phyloP scores from a whole-genome alignment of 2,329 filamentous ascomycete species.

The Teratosphaeriaceae sp. region DNA sequence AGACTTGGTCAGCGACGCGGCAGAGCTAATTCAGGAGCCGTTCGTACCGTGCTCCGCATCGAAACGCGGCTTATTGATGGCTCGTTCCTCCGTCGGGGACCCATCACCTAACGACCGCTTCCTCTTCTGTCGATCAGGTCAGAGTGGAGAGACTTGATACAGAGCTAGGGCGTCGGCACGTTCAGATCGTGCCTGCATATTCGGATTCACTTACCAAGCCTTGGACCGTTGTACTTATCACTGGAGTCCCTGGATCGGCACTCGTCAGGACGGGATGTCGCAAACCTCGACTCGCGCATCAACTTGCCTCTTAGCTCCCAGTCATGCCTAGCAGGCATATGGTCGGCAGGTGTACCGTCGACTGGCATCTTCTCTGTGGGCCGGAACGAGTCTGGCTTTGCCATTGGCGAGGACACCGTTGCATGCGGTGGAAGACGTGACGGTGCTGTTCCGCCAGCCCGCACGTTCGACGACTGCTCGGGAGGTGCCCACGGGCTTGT shows the following conservation, averaged over 20 bases:
- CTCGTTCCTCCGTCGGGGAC: neutral
- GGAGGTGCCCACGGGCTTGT: neutral
- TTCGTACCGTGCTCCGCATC: neutral
- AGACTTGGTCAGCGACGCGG: neutral
- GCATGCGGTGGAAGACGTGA: neutral
- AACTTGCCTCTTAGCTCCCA: neutral
- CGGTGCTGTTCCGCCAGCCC: neutral
- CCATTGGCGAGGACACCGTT: neutral
- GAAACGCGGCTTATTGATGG: neutral
- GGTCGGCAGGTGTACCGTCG: neutral
- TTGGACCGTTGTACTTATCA: neutral
- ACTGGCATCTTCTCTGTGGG: neutral
- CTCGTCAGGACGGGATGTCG: neutral
- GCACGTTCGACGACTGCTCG: neutral
- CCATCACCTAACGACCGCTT: neutral
- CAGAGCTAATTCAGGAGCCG: neutral
- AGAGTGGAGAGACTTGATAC: neutral
- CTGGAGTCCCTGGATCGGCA: neutral
- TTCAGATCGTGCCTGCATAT: neutral
- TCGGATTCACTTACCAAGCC: neutral
- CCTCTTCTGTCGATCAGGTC: neutral
- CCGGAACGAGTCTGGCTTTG: neutral
- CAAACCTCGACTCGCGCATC: too few relatives aligned
- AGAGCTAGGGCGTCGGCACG: neutral
- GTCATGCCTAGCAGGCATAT: neutral